These are phyloP conservation scores for Dendrobium chrysotoxum DNA, from an alignment of 106 monocot genomes.

Conservation along the genomic window DNA sequence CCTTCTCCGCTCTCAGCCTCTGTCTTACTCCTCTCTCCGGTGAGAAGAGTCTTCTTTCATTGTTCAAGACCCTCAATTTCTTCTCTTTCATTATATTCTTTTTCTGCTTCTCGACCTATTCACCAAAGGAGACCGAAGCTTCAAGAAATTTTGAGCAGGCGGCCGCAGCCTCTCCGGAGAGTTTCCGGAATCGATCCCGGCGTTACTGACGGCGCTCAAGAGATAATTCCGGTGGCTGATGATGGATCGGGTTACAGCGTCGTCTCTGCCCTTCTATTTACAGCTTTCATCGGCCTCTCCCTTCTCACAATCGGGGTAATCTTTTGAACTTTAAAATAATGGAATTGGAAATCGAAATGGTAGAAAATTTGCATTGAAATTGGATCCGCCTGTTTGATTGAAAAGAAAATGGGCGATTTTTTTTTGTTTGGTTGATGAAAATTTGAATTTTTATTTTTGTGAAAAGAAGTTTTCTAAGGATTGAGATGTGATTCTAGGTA, in stretches of 20 bases:
- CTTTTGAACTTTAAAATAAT: neutral
- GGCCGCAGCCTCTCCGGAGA: neutral
- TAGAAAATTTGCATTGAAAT: no score
- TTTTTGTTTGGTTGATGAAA: no score
- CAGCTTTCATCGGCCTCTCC: conserved; percentile 42
- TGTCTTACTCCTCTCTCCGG: neutral
- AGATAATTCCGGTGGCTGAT: conserved; percentile 16
- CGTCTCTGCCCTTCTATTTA: conserved; percentile 26
- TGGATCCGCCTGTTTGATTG: no score
- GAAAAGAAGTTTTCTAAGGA: no score
- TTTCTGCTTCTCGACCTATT: neutral
- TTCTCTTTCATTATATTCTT: neutral
- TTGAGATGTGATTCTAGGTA: no score
- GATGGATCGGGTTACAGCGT: conserved; percentile 16
- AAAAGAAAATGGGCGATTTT: no score
- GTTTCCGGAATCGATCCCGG: neutral
- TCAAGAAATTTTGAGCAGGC: no score
- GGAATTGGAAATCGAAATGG: no score
- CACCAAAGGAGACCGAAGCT: neutral
- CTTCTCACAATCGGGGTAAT: conserved; percentile 52
- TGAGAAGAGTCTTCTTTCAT: neutral
- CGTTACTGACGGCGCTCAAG: neutral
- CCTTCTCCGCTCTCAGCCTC: conserved; percentile 1
- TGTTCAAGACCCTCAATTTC: neutral
- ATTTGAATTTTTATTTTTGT: no score